phyloP scores from a whole-genome alignment of 2,329 filamentous ascomycete species.

The Fusarium anguioides region DNA sequence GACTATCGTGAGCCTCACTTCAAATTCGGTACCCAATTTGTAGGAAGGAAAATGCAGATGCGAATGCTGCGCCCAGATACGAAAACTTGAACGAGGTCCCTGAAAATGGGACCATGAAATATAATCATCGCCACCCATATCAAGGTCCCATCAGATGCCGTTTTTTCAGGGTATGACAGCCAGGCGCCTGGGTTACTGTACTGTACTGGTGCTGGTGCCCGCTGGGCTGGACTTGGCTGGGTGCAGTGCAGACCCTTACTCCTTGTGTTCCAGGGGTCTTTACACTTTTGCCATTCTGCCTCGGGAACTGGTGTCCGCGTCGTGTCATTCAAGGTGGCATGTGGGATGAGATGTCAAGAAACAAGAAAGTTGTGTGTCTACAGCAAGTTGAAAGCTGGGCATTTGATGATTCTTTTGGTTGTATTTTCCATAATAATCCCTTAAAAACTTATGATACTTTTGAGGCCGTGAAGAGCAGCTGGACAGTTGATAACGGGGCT shows the following conservation, averaged over 20 bases:
- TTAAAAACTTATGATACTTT: neutral
- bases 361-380: neutral
- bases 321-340: constrained; percentile 20
- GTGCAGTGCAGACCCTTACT: constrained; percentile 21
- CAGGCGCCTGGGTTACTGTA: neutral
- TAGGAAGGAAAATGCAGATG: neutral
- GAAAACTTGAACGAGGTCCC: constrained; percentile 7
- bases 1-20: constrained; percentile 26
- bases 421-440: neutral
- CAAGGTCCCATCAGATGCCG: constrained; percentile 18
- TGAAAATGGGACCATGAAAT: constrained; percentile 27
- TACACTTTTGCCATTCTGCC: constrained; percentile 24
- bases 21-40: neutral
- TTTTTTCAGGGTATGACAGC: constrained; percentile 34
- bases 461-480: constrained; percentile 21
- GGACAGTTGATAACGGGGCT: constrained; percentile 18
- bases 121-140: constrained; percentile 32
- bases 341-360: constrained; percentile 15
- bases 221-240: neutral
- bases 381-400: neutral
- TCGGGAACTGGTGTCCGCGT: constrained; percentile 32
- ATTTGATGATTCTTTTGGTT: constrained; percentile 14
- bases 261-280: constrained; percentile 35
- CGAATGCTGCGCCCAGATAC: constrained; percentile 1
- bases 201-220: neutral